These are phyloP conservation scores for Talaromyces adpressus DNA, from an alignment of 495 filamentous ascomycete species.

Conservation along the genomic window DNA sequence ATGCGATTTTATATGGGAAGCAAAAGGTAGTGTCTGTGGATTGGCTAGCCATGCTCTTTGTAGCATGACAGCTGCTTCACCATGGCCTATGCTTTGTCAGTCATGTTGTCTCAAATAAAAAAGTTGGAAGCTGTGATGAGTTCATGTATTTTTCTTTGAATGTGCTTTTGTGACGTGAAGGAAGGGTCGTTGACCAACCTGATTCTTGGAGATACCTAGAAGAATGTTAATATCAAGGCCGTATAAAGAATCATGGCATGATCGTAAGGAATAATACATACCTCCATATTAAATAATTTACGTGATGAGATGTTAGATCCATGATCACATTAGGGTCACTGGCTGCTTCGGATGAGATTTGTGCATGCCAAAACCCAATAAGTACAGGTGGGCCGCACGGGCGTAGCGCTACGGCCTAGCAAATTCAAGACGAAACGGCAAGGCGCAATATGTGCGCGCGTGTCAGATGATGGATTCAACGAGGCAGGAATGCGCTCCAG, in stretches of 20 bases:
- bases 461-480: background rate
- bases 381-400: constrained; percentile 7
- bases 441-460: background rate
- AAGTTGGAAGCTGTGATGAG: constrained; percentile 6
- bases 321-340: constrained; percentile 35
- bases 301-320: constrained; percentile 78
- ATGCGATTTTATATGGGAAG: constrained; percentile 66
- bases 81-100: constrained; percentile 36
- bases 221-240: background rate
- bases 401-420: constrained; percentile 5
- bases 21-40: constrained; percentile 69
- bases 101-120: constrained; percentile 11
- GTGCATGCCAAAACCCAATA: constrained; percentile 8
- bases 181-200: constrained; percentile 51
- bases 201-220: constrained; percentile 80
- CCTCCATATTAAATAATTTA: constrained; percentile 99
- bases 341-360: background rate
- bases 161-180: background rate
- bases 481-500: background rate
- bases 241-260: constrained; percentile 8
- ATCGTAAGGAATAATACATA: constrained; percentile 44
- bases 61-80: constrained; percentile 70
- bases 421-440: background rate
- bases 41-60: constrained; percentile 75
- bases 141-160: constrained; percentile 5